These are phyloP conservation scores for Coniochaeta sp. DNA, from an alignment of 2,329 filamentous ascomycete species.

Conservation along the genomic window DNA sequence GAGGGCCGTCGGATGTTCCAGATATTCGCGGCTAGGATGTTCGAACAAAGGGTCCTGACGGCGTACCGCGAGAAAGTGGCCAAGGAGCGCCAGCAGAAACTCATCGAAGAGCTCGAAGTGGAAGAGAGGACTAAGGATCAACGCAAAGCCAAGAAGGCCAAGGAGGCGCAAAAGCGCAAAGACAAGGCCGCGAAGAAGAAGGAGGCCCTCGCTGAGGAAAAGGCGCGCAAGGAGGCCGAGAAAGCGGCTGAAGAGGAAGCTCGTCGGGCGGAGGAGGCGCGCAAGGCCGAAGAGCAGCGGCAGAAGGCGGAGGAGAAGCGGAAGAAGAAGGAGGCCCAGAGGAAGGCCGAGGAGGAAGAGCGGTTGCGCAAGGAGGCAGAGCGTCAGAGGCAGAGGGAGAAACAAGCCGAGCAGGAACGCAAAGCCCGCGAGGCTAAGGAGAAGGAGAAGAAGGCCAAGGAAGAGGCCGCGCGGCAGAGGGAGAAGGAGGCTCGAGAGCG, in stretches of 20 bases:
- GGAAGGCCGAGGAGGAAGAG: slow-evolving; percentile 86
- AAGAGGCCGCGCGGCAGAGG: slow-evolving; percentile 65
- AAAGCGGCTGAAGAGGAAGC: slow-evolving; percentile 82
- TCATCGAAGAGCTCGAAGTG: slow-evolving; percentile 85
- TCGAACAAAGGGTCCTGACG: slow-evolving; percentile 91
- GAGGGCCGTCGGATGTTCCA: slow-evolving; percentile 98
- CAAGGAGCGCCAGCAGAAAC: slow-evolving; percentile 80
- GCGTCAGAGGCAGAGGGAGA: slow-evolving; percentile 73
- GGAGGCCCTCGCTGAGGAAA: slow-evolving; percentile 83
- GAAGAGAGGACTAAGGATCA: slow-evolving; percentile 70
- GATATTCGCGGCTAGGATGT: slow-evolving; percentile 96
- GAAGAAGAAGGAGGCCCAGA: slow-evolving; percentile 84
- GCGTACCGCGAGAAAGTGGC: slow-evolving; percentile 98
- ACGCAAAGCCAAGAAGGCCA: slow-evolving; percentile 86
- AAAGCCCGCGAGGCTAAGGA: slow-evolving; percentile 76
- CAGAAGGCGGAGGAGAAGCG: slow-evolving; percentile 83
- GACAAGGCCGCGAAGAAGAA: slow-evolving; percentile 89
- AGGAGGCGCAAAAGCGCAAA: slow-evolving; percentile 91
- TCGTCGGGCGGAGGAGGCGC: slow-evolving; percentile 66
- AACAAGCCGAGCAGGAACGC: slow-evolving; percentile 77
- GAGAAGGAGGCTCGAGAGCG: slow-evolving; percentile 74
- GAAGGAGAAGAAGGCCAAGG: slow-evolving; percentile 75
- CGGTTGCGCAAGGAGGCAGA: slow-evolving; percentile 79
- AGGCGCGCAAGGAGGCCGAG: slow-evolving; percentile 79
- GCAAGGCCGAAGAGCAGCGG: slow-evolving; percentile 72